phyloP scores from a whole-genome alignment of 495 filamentous ascomycete genomes.

The Aspergillus incahuasiensis region DNA sequence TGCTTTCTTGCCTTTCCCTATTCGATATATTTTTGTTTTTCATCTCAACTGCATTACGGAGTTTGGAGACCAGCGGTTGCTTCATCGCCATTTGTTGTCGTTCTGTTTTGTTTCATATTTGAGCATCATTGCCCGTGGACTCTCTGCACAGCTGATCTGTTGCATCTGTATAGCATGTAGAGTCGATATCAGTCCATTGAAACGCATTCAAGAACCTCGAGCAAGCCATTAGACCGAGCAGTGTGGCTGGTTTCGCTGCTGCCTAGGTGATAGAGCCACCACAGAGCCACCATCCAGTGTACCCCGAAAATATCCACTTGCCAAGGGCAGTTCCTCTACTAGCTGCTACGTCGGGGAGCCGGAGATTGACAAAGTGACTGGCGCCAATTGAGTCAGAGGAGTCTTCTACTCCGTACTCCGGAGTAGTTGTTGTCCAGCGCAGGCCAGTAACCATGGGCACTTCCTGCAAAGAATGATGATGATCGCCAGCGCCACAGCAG shows the following conservation, averaged over 20 bases:
- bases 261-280: background rate
- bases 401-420: background rate
- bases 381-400: background rate
- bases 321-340: background rate
- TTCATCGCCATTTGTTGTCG: background rate
- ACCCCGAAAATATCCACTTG: background rate
- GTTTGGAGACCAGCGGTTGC: constrained; percentile 7
- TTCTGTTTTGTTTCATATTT: background rate
- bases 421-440: no score
- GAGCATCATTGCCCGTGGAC: background rate
- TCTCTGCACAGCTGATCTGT: background rate
- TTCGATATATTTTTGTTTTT: background rate
- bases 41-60: constrained; percentile 8
- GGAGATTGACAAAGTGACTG: background rate
- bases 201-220: background rate
- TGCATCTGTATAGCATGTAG: background rate
- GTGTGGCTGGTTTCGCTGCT: background rate
- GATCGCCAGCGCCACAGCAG: constrained; percentile 10
- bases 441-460: no score
- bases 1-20: background rate
- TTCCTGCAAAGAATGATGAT: background rate
- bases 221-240: background rate
- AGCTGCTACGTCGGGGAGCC: no score
- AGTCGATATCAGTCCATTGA: background rate
- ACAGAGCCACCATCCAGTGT: background rate